Evolutionary conservation across 2,329 filamentous ascomycete species (phyloP).

Genomic region (Botrytis byssoidea): DNA sequence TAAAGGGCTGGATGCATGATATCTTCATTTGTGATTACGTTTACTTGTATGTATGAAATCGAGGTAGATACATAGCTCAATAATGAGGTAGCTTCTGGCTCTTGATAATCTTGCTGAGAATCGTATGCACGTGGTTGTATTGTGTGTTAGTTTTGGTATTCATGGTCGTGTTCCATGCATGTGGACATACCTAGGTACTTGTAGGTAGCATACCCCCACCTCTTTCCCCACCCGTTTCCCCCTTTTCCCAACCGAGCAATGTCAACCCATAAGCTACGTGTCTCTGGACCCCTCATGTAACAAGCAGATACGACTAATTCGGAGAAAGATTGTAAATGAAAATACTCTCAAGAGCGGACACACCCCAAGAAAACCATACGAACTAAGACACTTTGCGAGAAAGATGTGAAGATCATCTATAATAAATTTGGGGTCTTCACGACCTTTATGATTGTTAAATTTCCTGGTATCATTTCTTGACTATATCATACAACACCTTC

Average conservation of each 20-base stretch:
- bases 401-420: neutral
- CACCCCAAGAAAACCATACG: neutral
- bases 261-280: neutral
- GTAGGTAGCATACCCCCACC: neutral
- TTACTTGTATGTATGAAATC: slow-evolving; percentile 2
- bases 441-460: neutral
- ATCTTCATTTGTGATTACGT: slow-evolving; percentile 14
- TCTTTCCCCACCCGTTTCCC: neutral
- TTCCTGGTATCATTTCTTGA: neutral
- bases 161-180: no score
- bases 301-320: neutral
- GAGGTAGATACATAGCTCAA: slow-evolving; percentile 9
- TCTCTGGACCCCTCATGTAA: neutral
- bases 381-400: neutral
- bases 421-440: neutral
- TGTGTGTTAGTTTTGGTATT: neutral
- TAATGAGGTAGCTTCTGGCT: slow-evolving; percentile 1
- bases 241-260: neutral
- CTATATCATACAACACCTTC: neutral
- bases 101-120: neutral
- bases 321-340: neutral
- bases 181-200: neutral
- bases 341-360: no score
- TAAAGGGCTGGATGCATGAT: slow-evolving; percentile 22
- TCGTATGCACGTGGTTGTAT: neutral